Evolutionary conservation across 2,329 filamentous ascomycete genomes (phyloP).

Genomic region (Cryphonectria parasitica): DNA sequence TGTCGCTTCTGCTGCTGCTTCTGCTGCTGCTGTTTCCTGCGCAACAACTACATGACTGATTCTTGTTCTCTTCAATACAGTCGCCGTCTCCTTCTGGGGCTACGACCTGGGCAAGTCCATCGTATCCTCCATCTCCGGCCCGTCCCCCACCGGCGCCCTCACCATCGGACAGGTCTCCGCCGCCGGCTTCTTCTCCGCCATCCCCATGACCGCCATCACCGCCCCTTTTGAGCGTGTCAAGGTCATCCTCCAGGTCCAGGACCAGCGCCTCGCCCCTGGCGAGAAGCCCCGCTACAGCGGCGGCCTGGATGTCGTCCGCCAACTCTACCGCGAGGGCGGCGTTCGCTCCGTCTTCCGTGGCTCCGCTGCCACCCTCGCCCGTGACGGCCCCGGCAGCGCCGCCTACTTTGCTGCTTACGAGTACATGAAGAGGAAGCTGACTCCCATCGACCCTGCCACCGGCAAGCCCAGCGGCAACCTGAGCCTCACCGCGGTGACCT

Average conservation of each 20-base stretch:
- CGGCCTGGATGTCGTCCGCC: slow-evolving; percentile 85
- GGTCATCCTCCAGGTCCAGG: slow-evolving; percentile 96
- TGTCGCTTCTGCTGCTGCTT: slow-evolving; percentile 46
- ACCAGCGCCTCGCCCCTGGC: slow-evolving; percentile 80
- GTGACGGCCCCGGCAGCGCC: slow-evolving; percentile 89
- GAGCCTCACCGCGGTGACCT: slow-evolving; percentile 79
- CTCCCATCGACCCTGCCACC: slow-evolving; percentile 74
- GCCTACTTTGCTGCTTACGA: slow-evolving; percentile 99
- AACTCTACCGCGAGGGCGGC: slow-evolving; percentile 90
- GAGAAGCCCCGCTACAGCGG: slow-evolving; percentile 92
- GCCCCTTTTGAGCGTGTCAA: slow-evolving; percentile 99
- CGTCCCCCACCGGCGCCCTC: slow-evolving; percentile 70
- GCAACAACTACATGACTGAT: background rate
- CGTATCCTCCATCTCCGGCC: slow-evolving; percentile 69
- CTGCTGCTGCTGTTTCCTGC: background rate
- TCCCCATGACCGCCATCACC: slow-evolving; percentile 98
- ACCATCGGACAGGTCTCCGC: slow-evolving; percentile 86
- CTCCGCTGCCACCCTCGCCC: slow-evolving; percentile 84
- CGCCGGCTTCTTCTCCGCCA: slow-evolving; percentile 95
- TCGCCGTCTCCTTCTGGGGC: slow-evolving; percentile 77
- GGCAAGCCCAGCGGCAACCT: slow-evolving; percentile 77
- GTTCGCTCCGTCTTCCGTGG: slow-evolving; percentile 92
- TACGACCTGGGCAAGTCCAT: slow-evolving; percentile 95
- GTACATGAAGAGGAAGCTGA: slow-evolving; percentile 85
- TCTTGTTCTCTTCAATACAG: slow-evolving; percentile 42